phyloP scores from a whole-genome alignment of 768 basidiomycete species.

The Symmetrospora coprosmae region DNA sequence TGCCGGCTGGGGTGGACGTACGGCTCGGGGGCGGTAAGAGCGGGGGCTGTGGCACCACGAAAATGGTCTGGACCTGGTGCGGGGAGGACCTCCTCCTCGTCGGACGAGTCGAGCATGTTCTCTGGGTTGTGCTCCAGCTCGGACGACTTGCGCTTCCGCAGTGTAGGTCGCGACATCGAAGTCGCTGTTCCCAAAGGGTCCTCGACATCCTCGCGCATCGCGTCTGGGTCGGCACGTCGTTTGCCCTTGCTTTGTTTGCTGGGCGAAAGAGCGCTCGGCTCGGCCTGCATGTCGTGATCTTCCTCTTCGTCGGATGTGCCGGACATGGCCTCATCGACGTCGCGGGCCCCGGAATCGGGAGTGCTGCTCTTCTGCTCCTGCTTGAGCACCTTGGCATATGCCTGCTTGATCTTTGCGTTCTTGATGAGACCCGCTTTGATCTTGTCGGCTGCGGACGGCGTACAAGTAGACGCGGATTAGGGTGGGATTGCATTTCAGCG shows the following conservation, averaged over 20 bases:
- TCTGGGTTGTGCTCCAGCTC: conserved; percentile 4
- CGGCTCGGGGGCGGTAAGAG: too few species aligned
- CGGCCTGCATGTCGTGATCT: too few species aligned
- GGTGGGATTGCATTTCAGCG: not conserved
- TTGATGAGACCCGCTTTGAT: conserved; percentile 15
- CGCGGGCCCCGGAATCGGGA: not conserved
- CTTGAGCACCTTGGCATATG: conserved; percentile 15
- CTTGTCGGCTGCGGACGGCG: conserved; percentile 7
- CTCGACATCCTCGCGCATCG: not conserved
- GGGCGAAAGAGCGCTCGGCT: too few species aligned
- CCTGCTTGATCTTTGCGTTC: conserved; percentile 17
- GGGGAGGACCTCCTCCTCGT: conserved; percentile 1
- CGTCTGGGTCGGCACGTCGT: not conserved
- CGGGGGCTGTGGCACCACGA: too few species aligned
- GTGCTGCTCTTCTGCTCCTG: not conserved
- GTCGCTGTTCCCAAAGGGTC: too few species aligned
- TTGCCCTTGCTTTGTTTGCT: not conserved
- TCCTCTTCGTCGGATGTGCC: not conserved
- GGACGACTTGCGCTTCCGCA: conserved; percentile 10
- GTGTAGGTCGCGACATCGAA: not conserved
- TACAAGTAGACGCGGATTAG: not conserved
- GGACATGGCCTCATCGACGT: not conserved
- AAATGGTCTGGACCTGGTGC: too few species aligned
- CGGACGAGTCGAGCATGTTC: not conserved
- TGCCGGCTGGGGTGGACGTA: too few species aligned